A percentile compares a stretch with the other conserved stretches of the same genome.
Conservation (phyloP, 2,329 filamentous ascomycete species). For the Xylaria arbuscula region DNA sequence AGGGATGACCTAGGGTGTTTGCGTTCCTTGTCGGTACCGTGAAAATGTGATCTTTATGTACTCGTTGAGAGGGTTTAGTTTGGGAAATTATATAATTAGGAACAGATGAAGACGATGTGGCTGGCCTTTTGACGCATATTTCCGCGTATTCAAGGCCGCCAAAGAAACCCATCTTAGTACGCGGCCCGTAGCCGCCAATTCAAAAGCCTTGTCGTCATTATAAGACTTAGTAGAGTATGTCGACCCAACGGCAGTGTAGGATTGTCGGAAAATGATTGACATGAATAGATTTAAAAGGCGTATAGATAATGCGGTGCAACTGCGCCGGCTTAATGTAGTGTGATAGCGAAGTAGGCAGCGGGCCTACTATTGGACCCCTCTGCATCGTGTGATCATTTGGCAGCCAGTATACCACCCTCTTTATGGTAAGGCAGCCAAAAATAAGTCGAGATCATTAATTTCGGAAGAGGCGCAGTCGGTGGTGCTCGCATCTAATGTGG, state of each 20-base stretch:
- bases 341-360: constrained; percentile 16
- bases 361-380: constrained; percentile 6
- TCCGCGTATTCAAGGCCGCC: constrained; percentile 8
- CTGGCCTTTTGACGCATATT: background rate
- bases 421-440: constrained; percentile 16
- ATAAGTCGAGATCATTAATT: constrained; percentile 1
- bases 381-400: background rate
- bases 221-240: background rate
- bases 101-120: background rate
- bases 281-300: background rate
- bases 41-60: constrained; percentile 3
- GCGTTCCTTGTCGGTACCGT: background rate
- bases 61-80: background rate
- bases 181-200: constrained; percentile 1
- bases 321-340: constrained; percentile 17
- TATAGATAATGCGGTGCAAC: constrained; percentile 8
- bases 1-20: background rate
- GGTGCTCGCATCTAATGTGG: background rate
- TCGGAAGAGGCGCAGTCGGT: background rate
- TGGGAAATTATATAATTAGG: constrained; percentile 1
- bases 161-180: background rate
- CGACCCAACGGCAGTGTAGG: background rate
- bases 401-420: background rate
- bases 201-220: constrained; percentile 9
- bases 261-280: background rate